These are phyloP conservation scores for Annona squamosa DNA, from an alignment of 164 flowering plant genomes.

Conservation along the genomic window DNA sequence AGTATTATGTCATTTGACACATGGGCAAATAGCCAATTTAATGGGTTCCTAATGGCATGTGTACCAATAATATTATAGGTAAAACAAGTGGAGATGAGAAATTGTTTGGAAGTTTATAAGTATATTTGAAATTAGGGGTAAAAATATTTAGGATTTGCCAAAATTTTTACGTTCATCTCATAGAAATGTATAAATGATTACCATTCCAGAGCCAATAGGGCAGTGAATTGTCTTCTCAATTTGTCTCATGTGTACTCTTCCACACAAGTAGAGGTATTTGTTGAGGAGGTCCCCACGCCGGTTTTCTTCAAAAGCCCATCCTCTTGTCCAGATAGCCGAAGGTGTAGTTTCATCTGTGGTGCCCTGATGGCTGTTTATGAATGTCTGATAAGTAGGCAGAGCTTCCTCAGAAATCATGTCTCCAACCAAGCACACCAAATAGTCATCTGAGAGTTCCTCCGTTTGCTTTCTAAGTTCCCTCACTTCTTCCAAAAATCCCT, in stretches of 20 bases:
- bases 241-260: slow-evolving; percentile 49
- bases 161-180: too few relatives aligned
- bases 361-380: slow-evolving; percentile 43
- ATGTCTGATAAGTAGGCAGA: slow-evolving; percentile 50
- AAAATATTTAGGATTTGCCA: too few relatives aligned
- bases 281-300: slow-evolving; percentile 19
- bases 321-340: slow-evolving; percentile 50
- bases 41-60: too few relatives aligned
- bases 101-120: too few relatives aligned
- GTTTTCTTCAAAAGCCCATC: slow-evolving; percentile 45
- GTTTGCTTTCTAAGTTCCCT: slow-evolving; percentile 25
- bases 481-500: slow-evolving; percentile 37
- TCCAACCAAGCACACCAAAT: too few relatives aligned
- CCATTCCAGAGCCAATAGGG: background rate
- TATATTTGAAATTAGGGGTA: too few relatives aligned
- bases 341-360: slow-evolving; percentile 43
- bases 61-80: too few relatives aligned
- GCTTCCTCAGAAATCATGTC: slow-evolving; percentile 10
- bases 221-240: slow-evolving; percentile 42
- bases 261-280: slow-evolving; percentile 43
- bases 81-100: too few relatives aligned
- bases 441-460: slow-evolving; percentile 20
- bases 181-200: too few relatives aligned
- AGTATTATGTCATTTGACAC: too few relatives aligned
- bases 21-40: too few relatives aligned